Conservation (phyloP, 176 grass and related monocot genomes). For the sorghum (Sorghum bicolor) region DNA sequence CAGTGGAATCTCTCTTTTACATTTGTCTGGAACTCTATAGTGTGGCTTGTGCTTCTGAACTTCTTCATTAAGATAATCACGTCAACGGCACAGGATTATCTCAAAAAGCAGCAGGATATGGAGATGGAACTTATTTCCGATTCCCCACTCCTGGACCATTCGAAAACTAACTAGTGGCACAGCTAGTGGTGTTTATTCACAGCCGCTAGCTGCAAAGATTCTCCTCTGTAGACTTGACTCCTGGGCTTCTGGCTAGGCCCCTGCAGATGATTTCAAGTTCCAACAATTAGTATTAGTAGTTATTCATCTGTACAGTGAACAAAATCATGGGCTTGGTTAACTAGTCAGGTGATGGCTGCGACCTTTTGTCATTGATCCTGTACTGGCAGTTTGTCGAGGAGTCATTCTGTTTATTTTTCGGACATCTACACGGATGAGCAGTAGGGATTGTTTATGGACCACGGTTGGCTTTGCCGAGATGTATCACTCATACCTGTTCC, state of each 20-base stretch:
- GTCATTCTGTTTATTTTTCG: conserved; percentile 32
- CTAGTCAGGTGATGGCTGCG: conserved; percentile 25
- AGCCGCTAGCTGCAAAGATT: conserved; percentile 18
- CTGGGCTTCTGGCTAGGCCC: conserved; percentile 4
- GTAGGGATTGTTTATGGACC: conserved; percentile 36
- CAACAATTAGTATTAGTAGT: conserved; percentile 16
- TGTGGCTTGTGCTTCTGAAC: conserved; percentile 83
- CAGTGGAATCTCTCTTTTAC: conserved; percentile 91
- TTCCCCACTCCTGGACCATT: background rate
- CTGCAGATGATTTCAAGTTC: conserved; percentile 32
- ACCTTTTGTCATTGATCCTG: conserved; percentile 41
- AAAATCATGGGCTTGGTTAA: conserved; percentile 7
- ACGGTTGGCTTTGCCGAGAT: conserved; percentile 28
- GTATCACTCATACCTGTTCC: conserved; percentile 6
- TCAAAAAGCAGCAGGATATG: conserved; percentile 76
- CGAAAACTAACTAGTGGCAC: conserved; percentile 26
- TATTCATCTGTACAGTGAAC: conserved; percentile 44
- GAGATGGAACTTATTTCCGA: conserved; percentile 55
- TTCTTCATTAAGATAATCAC: conserved; percentile 87
- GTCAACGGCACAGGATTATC: conserved; percentile 71
- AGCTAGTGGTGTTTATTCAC: conserved; percentile 36
- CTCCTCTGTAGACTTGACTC: conserved; percentile 12
- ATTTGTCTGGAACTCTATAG: conserved; percentile 73
- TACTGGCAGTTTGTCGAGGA: conserved; percentile 19
- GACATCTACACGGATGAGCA: conserved; percentile 18